Evolutionary conservation across 495 filamentous ascomycete genomes (phyloP), one percentile per base, ranked within the genome.

Genomic region (Aspergillus nanangensis): DNA sequence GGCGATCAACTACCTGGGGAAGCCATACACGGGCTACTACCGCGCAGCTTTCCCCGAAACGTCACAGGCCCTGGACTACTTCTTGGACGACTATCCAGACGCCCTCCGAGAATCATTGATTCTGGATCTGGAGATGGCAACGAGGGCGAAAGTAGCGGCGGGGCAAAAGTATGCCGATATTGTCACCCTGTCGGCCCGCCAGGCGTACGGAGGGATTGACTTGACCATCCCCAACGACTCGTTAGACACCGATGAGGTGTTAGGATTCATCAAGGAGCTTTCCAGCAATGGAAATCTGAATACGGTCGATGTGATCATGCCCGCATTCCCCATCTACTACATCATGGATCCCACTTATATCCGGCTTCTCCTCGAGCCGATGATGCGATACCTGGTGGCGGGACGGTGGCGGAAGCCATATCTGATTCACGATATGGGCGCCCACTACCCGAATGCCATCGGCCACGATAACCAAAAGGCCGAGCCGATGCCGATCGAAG

Each of bases 211-310:
- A 40, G 71, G 65, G 8, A 69, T 74, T 40, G 74, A 77, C 22
- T 27, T 76, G 27, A 72, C 65, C 1, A 70, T 77, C 21, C 62
- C 71, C 4, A 51, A 60, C 10, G 59, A 67, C 27, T 67, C 71
- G 23, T 69, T 66, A 9, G 62, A 69, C 49, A 71, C 66, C 10
- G 57, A 56, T 25, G 61, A 67, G 43, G 58, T 66, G 31, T 56
- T 79, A 47, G 65, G 71, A 10, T 80, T 77, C 39, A 57, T 78
- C 47, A 78, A 80, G 45, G 74, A 78, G 52, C 69, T 78, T 20
- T 73, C 67, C 7, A 75, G 66, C 22, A 64, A 80, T 46, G 75
- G 74, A 8, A 75, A 78, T 41, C 54, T 76, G 39, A 78, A 78
- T 42, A 79, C 75, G 2, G 59, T 79, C 19, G 76, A 78, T 46